Conservation (phyloP, 768 basidiomycete species). For the Rhizopogon vulgaris region DNA sequence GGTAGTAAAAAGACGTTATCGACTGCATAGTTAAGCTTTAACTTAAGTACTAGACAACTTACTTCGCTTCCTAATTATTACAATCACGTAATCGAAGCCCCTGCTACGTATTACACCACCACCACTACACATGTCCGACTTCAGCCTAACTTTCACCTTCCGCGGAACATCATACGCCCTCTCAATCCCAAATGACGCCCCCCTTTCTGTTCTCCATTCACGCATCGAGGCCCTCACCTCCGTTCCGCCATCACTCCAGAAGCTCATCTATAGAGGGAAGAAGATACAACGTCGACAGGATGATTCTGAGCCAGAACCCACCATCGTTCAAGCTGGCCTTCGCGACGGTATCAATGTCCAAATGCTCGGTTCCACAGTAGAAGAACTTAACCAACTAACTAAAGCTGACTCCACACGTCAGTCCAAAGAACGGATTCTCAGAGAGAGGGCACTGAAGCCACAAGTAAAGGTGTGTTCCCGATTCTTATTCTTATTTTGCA, state of each 20-base stretch:
- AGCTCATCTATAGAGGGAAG: slow-evolving; percentile 70
- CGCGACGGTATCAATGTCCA: slow-evolving; percentile 63
- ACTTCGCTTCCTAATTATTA: too few relatives aligned
- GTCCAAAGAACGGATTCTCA: slow-evolving; percentile 51
- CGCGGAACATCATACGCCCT: slow-evolving; percentile 45
- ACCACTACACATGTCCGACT: too few relatives aligned
- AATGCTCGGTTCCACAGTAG: slow-evolving; percentile 59
- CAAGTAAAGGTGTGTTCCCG: slow-evolving; percentile 45
- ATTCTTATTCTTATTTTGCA: neutral
- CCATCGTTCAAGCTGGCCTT: slow-evolving; percentile 44
- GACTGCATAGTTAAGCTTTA: neutral
- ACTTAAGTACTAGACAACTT: too few relatives aligned
- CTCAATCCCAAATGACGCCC: slow-evolving; percentile 41
- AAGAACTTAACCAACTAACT: slow-evolving; percentile 51
- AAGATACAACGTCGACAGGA: slow-evolving; percentile 20
- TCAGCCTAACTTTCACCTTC: slow-evolving; percentile 29
- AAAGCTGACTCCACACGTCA: slow-evolving; percentile 53
- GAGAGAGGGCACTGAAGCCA: slow-evolving; percentile 50
- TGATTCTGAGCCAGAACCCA: slow-evolving; percentile 19
- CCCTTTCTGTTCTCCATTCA: slow-evolving; percentile 45
- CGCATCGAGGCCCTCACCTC: slow-evolving; percentile 57
- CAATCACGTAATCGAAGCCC: too few relatives aligned
- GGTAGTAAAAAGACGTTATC: too few relatives aligned
- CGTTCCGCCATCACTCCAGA: slow-evolving; percentile 62
- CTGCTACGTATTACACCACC: too few relatives aligned